Base-by-base conservation (phyloP, 2,329 filamentous ascomycete genomes). In the Fusarium nelsonii region DNA sequence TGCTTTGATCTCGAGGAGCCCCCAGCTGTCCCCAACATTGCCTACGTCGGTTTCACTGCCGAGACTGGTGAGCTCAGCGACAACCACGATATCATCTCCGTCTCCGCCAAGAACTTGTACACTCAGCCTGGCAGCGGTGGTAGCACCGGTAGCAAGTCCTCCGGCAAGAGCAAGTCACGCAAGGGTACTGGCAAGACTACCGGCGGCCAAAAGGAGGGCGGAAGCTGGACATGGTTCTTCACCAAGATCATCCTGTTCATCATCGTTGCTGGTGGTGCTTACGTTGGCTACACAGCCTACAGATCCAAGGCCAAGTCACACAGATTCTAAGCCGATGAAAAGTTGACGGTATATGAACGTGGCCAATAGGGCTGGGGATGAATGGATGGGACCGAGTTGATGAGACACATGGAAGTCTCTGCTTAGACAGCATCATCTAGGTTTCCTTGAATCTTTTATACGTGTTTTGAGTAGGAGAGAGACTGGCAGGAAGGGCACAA, bases 1-100 rank as follows among this genome's bases (percentile, higher is more conserved):
- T 99, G 96, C 86, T 99, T 99, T 82, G 90, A 92, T 76, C 88
- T 87, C 20, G 85, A 85, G 65, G 81, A 89, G 64, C 88, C 88
- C 34, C 91, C 92, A 33, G 90, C 92, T 74, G 91, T 99, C 70
- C 96, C 96, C 56, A 84, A 89, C 61, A 89, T 92, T 49, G 86
- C 89, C 36, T 93, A 93, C 78, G 88, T 93, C 28, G 91, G 90
- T 61, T 93, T 93, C 82, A 91, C 88, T 73, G 91, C 93, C 58
- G 95, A 98, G 84, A 98, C 96, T 16, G 96, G 96, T 76, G 95
- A 99, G 84, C 88, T 99, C 71, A 93, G 90, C 81, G 96, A 99
- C 83, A 97, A 97, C 85, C 95, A 97, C 85, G 96, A 99, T 82
- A 97, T 99, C 80, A 89, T 98, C 78, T 91, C 89, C 51, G 87